A percentile compares a stretch with the other conserved stretches of the same genome.
Evolutionary conservation across 768 basidiomycete genomes (phyloP).

Genomic region (Neoboletus magnificus): DNA sequence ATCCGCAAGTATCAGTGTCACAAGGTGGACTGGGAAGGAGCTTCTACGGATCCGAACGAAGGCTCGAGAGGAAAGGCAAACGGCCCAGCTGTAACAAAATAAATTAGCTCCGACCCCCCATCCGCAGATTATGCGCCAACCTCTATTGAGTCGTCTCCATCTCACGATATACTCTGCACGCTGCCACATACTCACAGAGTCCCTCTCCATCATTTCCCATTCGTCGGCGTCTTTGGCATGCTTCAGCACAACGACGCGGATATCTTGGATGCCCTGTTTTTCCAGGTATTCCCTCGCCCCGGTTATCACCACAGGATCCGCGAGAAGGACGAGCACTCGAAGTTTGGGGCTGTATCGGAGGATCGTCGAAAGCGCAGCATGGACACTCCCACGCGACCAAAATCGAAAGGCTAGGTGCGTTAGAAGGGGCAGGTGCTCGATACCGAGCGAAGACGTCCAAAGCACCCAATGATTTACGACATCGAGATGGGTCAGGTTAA

Average conservation of each 20-base stretch:
- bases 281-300: constrained; percentile 7
- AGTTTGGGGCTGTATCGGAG: constrained; percentile 1
- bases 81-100: constrained; percentile 3
- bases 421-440: constrained; percentile 12
- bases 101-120: not conserved
- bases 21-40: not conserved
- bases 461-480: constrained; percentile 19
- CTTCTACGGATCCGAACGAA: not conserved
- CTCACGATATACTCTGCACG: constrained; percentile 8
- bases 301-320: constrained; percentile 2
- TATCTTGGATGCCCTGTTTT: constrained; percentile 6
- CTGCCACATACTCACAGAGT: constrained; percentile 12
- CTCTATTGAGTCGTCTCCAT: constrained; percentile 10
- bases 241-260: constrained; percentile 13
- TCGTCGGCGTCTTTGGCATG: constrained; percentile 12
- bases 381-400: constrained; percentile 13
- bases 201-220: constrained; percentile 12
- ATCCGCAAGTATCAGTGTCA: not conserved
- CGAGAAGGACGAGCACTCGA: constrained; percentile 9
- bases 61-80: constrained; percentile 9
- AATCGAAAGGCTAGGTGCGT: constrained; percentile 16
- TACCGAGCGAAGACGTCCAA: constrained; percentile 15
- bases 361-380: constrained; percentile 2
- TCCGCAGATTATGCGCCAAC: not conserved
- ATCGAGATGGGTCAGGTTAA: constrained; percentile 17